Conservation (phyloP, 2,329 filamentous ascomycete species). For the Aulographum hederae region DNA sequence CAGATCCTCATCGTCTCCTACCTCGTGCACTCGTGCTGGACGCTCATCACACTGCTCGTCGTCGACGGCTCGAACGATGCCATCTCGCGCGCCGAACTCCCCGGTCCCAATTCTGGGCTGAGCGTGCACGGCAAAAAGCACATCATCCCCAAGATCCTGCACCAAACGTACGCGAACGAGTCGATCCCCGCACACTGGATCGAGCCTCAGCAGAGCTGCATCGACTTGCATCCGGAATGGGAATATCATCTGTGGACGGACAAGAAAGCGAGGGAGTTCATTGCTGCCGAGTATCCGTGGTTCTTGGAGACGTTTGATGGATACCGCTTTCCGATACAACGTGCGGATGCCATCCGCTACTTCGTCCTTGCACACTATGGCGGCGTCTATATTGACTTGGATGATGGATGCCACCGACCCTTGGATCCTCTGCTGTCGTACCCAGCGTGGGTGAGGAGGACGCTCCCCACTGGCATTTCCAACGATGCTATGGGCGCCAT, state of each 20-base stretch:
- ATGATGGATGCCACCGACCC: constrained; percentile 51
- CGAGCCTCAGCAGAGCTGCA: constrained; percentile 45
- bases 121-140: constrained; percentile 27
- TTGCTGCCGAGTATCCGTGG: constrained; percentile 53
- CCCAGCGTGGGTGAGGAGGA: constrained; percentile 52
- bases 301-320: constrained; percentile 57
- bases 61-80: constrained; percentile 49
- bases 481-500: constrained; percentile 66
- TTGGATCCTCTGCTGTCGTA: constrained; percentile 52
- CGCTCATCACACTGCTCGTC: constrained; percentile 50
- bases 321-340: constrained; percentile 59
- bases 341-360: constrained; percentile 63
- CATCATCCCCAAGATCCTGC: constrained; percentile 59
- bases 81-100: constrained; percentile 47
- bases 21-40: constrained; percentile 50
- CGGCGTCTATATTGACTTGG: constrained; percentile 66
- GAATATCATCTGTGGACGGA: constrained; percentile 56
- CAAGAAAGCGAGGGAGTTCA: constrained; percentile 49
- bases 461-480: constrained; percentile 58
- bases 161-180: constrained; percentile 59
- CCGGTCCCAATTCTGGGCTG: constrained; percentile 36
- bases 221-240: constrained; percentile 49
- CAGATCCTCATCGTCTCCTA: constrained; percentile 45
- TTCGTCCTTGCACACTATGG: constrained; percentile 62
- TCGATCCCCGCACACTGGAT: constrained; percentile 50